Evolutionary conservation across 768 basidiomycete genomes (phyloP).

Genomic region (Tylopilus vinaceipallidus): DNA sequence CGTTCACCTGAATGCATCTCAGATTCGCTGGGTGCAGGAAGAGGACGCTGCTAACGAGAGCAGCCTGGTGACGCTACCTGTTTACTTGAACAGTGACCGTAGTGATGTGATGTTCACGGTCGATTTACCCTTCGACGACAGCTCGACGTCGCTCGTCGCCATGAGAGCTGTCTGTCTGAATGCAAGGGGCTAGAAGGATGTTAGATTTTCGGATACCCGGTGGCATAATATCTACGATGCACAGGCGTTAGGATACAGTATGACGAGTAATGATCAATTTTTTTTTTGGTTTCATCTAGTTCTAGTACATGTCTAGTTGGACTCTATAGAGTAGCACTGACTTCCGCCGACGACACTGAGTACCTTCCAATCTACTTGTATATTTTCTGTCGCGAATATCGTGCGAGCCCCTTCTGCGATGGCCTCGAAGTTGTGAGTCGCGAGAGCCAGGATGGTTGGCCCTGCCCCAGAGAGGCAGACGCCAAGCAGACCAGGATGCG

Average conservation of each 20-base stretch:
- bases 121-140: slow-evolving; percentile 72
- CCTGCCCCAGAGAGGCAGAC: slow-evolving; percentile 98
- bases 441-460: slow-evolving; percentile 94
- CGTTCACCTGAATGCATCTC: slow-evolving; percentile 76
- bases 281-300: slow-evolving; percentile 1
- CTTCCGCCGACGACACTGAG: slow-evolving; percentile 61
- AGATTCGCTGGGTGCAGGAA: slow-evolving; percentile 82
- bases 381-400: slow-evolving; percentile 67
- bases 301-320: slow-evolving; percentile 15
- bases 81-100: slow-evolving; percentile 89
- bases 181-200: slow-evolving; percentile 55
- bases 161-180: slow-evolving; percentile 91
- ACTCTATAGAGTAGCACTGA: slow-evolving; percentile 19
- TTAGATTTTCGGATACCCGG: slow-evolving; percentile 22
- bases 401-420: slow-evolving; percentile 80
- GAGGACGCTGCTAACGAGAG: slow-evolving; percentile 30
- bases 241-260: slow-evolving; percentile 17
- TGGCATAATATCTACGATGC: slow-evolving; percentile 26
- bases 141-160: slow-evolving; percentile 67
- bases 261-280: slow-evolving; percentile 18
- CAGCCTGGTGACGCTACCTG: slow-evolving; percentile 74
- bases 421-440: slow-evolving; percentile 76
- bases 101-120: slow-evolving; percentile 91
- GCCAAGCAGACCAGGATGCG: slow-evolving; percentile 93
- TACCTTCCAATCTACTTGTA: slow-evolving; percentile 90